phyloP scores from a whole-genome alignment of 2,329 filamentous ascomycete genomes.

The Epichloe uncinata region DNA sequence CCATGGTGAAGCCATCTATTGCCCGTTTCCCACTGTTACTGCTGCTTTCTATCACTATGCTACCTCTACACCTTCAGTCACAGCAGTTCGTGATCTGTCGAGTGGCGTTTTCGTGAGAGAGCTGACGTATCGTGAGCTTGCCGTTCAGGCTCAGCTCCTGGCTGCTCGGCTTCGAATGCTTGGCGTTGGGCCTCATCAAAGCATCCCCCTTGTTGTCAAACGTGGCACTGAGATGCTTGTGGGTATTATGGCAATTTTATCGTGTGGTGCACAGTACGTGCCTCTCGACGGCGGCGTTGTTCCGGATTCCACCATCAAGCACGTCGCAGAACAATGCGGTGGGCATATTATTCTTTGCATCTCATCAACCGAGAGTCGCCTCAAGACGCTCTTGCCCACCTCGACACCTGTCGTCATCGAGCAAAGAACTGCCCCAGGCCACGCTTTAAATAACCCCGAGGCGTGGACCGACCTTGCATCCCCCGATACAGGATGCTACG shows the following conservation, averaged over 20 bases:
- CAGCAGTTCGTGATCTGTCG: conserved; percentile 26
- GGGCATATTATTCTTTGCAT: conserved; percentile 35
- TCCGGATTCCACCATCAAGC: conserved; percentile 31
- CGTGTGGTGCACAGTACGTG: conserved; percentile 45
- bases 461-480: conserved; percentile 19
- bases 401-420: conserved; percentile 18
- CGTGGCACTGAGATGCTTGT: conserved; percentile 43
- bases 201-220: conserved; percentile 41
- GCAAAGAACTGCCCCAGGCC: conserved; percentile 5
- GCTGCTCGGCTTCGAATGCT: conserved; percentile 23
- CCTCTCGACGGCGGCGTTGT: conserved; percentile 44
- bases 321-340: conserved; percentile 34
- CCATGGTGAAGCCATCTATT: conserved; percentile 8
- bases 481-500: conserved; percentile 28
- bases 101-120: conserved; percentile 12
- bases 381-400: conserved; percentile 14
- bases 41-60: conserved; percentile 26
- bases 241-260: conserved; percentile 41
- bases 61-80: conserved; percentile 20
- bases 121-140: conserved; percentile 33
- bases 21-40: conserved; percentile 26
- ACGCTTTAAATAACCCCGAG: conserved; percentile 3
- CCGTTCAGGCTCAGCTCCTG: conserved; percentile 27
- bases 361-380: conserved; percentile 20
- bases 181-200: conserved; percentile 30